Base-by-base conservation (phyloP, 495 filamentous ascomycete genomes). In the Talaromyces borbonicus region DNA sequence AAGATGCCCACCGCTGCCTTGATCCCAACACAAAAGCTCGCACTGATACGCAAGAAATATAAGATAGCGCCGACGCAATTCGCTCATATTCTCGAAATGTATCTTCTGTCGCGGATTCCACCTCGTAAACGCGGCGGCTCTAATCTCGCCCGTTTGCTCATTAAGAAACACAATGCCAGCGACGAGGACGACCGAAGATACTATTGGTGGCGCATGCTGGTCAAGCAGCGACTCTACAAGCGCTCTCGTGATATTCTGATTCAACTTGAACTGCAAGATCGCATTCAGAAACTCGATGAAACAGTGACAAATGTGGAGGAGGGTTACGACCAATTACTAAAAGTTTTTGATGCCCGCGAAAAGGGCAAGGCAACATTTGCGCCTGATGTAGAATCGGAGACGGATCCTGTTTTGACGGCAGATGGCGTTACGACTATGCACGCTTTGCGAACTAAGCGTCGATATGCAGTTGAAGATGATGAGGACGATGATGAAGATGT, bases 31-130 rank as follows among this genome's bases (percentile, higher is more conserved):
- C 66, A 65, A 7, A 62, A 73, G 8, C 71, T 84, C 2, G 68
- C 81, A 14, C 60, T 69, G 0, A 70, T 93, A 8, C 83, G 85
- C 16, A 61, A 61, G 5, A 65, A 75, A 30, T 71, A 74, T 43
- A 95, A 95, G 59, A 87, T 97, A 49, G 80, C 81, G 5, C 72
- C 80, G 0, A 80, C 90, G n/a, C 92, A 97, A 63, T 95, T 96
- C 62, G 72, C 72, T 23, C 79, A 90, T 24, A 71, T 95, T 8
- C 65, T 90, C 12, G 92, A 98, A 63, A 88, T 97, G 80, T 80
- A 85, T 46, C 82, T 95, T 5, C 81, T 96, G 52, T 81, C 81
- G 5, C 71, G 66, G 41, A 82, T 96, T 19, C 79, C 87, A 0
- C 55, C 67, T 7, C 62, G 69, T 9, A 72, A 87, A 46, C 77